These are phyloP conservation scores for Pythium brachiatum DNA, from an alignment of 352 stramenopile species.

Conservation along the genomic window DNA sequence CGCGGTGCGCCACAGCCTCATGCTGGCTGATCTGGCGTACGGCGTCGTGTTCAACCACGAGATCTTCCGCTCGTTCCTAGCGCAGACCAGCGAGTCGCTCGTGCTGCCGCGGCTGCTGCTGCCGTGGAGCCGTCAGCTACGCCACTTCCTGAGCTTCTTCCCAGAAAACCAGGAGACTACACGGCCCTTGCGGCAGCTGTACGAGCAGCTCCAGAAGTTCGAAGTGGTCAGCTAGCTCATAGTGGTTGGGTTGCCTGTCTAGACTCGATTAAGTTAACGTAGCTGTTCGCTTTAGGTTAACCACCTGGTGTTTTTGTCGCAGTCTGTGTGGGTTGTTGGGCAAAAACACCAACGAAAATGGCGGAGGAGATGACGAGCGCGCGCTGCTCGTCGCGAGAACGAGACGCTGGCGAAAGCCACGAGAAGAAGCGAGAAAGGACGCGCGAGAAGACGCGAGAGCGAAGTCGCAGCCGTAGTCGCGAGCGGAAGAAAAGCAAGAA, in stretches of 20 bases:
- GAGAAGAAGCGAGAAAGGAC: conserved; percentile 14
- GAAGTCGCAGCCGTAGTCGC: conserved; percentile 19
- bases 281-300: conserved; percentile 17
- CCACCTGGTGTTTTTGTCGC: not conserved
- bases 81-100: conserved; percentile 22
- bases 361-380: not conserved
- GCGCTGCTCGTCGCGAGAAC: not conserved
- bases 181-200: conserved; percentile 69
- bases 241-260: not conserved
- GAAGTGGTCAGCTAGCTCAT: conserved; percentile 27
- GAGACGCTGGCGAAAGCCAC: not conserved
- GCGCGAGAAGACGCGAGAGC: conserved; percentile 7
- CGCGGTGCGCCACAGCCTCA: conserved; percentile 76
- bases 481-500: conserved; percentile 32
- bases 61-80: conserved; percentile 72
- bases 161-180: conserved; percentile 83
- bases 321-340: not conserved
- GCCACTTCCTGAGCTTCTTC: conserved; percentile 86
- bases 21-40: conserved; percentile 79
- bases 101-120: conserved; percentile 70
- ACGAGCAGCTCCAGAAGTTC: conserved; percentile 79
- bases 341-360: not conserved
- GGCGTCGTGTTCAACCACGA: conserved; percentile 85
- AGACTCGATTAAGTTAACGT: conserved; percentile 12
- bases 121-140: conserved; percentile 83